Conservation (phyloP, 331 rosid species). For the Prunus yedoensis region DNA sequence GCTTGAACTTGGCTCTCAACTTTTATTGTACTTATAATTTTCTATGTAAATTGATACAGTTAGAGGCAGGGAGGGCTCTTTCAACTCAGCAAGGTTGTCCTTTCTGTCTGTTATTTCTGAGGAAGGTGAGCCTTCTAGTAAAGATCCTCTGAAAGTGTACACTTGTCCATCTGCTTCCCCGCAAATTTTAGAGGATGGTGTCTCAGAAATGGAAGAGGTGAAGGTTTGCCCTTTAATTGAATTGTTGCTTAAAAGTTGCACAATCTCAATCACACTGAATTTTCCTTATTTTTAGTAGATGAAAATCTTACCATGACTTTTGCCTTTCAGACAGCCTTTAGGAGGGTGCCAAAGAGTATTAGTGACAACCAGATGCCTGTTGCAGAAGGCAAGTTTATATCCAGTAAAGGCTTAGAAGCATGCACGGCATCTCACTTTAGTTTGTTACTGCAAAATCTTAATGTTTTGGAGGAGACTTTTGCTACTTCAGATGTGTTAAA, state of each 20-base stretch:
- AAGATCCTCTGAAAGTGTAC: constrained; percentile 48
- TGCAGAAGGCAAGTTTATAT: constrained; percentile 26
- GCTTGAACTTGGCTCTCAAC: background rate
- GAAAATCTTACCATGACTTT: constrained; percentile 23
- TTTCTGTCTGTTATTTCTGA: constrained; percentile 51
- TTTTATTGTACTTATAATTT: constrained; percentile 1
- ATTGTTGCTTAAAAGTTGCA: background rate
- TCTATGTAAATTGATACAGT: constrained; percentile 36
- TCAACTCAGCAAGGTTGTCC: constrained; percentile 51
- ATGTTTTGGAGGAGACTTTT: constrained; percentile 71
- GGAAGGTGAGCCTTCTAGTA: constrained; percentile 51
- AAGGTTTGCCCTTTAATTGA: constrained; percentile 37
- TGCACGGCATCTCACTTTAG: constrained; percentile 48
- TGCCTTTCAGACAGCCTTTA: constrained; percentile 42
- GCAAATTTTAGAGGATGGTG: constrained; percentile 39
- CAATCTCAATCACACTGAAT: background rate
- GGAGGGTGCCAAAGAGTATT: constrained; percentile 34
- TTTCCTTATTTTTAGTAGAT: background rate
- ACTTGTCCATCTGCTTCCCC: constrained; percentile 46
- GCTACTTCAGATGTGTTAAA: constrained; percentile 52
- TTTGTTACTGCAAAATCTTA: constrained; percentile 71
- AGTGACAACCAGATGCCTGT: constrained; percentile 33
- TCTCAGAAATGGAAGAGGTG: constrained; percentile 49
- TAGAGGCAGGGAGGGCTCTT: constrained; percentile 59
- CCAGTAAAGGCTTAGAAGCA: constrained; percentile 25